Conservation (phyloP, 306 rosid species). For the Glycine soja region DNA sequence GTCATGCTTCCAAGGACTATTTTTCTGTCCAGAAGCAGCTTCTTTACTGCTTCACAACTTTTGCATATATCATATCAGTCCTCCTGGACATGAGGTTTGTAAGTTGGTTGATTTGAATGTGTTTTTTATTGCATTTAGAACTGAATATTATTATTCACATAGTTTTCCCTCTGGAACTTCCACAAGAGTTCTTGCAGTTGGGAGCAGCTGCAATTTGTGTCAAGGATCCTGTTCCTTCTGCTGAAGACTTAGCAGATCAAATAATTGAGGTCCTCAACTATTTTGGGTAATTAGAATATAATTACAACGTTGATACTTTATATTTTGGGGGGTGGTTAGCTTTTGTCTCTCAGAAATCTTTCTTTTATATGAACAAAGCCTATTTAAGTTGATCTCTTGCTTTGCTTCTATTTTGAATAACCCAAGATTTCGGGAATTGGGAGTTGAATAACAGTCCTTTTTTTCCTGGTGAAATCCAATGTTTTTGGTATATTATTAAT, state of each 20-base stretch:
- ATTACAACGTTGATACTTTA: neutral
- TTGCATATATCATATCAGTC: slow-evolving; percentile 93
- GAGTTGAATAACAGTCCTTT: neutral
- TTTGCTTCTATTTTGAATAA: slow-evolving; percentile 14
- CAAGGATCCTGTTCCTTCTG: slow-evolving; percentile 71
- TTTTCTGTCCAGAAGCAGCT: slow-evolving; percentile 93
- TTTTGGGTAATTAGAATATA: slow-evolving; percentile 66
- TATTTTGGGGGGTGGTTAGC: neutral
- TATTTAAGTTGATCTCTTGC: slow-evolving; percentile 3
- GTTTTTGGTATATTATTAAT: slow-evolving; percentile 43
- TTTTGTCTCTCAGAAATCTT: slow-evolving; percentile 23
- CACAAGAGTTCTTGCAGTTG: slow-evolving; percentile 90
- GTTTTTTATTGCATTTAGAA: slow-evolving; percentile 26
- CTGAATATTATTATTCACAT: slow-evolving; percentile 64
- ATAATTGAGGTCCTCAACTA: slow-evolving; percentile 82
- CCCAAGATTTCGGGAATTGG: neutral
- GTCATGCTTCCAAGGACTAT: slow-evolving; percentile 95
- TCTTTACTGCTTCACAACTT: slow-evolving; percentile 95
- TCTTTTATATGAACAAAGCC: neutral
- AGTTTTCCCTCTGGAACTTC: slow-evolving; percentile 67
- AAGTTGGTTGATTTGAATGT: slow-evolving; percentile 48
- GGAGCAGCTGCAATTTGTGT: slow-evolving; percentile 87
- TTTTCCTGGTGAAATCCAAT: slow-evolving; percentile 33
- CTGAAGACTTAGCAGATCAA: slow-evolving; percentile 91
- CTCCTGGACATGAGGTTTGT: slow-evolving; percentile 98